Conservation (phyloP, 106 monocot genomes). For the Allium cepa region DNA sequence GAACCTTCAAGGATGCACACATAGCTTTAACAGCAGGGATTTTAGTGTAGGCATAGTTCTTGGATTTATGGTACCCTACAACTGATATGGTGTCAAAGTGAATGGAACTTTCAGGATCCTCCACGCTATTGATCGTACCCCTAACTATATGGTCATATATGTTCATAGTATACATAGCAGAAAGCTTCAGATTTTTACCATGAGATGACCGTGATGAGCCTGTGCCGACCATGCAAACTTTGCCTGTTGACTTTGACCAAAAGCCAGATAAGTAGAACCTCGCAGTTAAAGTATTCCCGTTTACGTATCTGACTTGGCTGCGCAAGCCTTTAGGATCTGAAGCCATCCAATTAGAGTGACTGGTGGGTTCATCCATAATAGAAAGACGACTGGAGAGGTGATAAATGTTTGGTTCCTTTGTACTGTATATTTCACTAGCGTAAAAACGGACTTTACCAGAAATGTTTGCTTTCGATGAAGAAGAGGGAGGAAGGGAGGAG, state of each 20-base stretch:
- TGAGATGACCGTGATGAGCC: background rate
- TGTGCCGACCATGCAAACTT: conserved; percentile 71
- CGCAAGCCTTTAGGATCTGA: too few species aligned
- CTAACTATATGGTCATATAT: conserved; percentile 27
- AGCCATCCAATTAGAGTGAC: too few species aligned
- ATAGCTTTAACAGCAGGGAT: conserved; percentile 21
- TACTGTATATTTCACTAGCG: conserved; percentile 1
- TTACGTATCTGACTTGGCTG: too few species aligned
- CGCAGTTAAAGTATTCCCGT: background rate
- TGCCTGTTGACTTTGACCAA: conserved; percentile 40
- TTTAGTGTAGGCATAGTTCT: conserved; percentile 42
- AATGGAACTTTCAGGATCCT: conserved; percentile 8
- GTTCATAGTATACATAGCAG: conserved; percentile 24
- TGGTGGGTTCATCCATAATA: background rate
- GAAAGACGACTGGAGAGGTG: conserved; percentile 16
- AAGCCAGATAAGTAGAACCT: conserved; percentile 42
- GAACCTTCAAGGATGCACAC: conserved; percentile 9
- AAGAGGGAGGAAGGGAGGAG: background rate
- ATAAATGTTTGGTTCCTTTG: conserved; percentile 6
- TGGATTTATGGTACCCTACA: conserved; percentile 30
- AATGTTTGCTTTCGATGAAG: background rate
- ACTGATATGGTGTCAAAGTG: conserved; percentile 39
- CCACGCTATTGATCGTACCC: conserved; percentile 46
- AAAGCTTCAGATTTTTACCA: conserved; percentile 24
- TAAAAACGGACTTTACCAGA: conserved; percentile 11